A percentile compares a stretch with the other conserved stretches of the same genome.
Conservation (phyloP, 192 early-diverging fungal species). For the Geranomyces variabilis region DNA sequence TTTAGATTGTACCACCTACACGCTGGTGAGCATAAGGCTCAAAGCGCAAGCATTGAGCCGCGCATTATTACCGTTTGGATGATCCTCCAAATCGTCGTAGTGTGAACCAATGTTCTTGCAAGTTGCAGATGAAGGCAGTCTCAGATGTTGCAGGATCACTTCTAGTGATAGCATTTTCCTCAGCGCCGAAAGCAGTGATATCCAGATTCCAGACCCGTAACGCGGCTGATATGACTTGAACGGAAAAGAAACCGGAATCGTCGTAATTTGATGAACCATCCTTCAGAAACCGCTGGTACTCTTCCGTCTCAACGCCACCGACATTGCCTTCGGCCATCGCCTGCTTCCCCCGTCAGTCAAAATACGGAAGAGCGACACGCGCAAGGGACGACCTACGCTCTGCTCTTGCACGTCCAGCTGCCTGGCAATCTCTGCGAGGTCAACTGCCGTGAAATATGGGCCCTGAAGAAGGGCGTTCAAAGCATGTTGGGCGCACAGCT, state of each 20-base stretch:
- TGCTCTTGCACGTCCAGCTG: constrained; percentile 68
- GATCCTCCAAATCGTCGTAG: constrained; percentile 68
- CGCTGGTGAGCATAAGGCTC: constrained; percentile 16
- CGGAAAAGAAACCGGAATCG: constrained; percentile 73
- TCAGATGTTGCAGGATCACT: constrained; percentile 50
- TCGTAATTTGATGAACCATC: constrained; percentile 52
- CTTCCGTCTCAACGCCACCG: constrained; percentile 28
- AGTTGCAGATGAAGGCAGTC: constrained; percentile 74
- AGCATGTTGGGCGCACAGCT: constrained; percentile 81
- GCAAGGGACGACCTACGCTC: not conserved
- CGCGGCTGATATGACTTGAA: constrained; percentile 65
- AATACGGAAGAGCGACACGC: not conserved
- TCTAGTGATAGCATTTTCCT: constrained; percentile 47
- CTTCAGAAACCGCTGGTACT: constrained; percentile 26
- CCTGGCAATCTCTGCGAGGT: constrained; percentile 69
- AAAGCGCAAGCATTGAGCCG: not conserved
- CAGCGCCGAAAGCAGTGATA: constrained; percentile 58
- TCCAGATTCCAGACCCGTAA: constrained; percentile 61
- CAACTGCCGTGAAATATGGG: constrained; percentile 74
- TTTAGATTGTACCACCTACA: constrained; percentile 75
- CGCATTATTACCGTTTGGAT: constrained; percentile 26
- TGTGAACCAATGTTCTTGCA: constrained; percentile 65
- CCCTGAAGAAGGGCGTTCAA: constrained; percentile 76
- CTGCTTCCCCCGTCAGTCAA: not conserved
- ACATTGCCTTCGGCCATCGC: constrained; percentile 40